Evolutionary conservation across 495 filamentous ascomycete species (phyloP).

Genomic region (Aspergillus sclerotioniger): DNA sequence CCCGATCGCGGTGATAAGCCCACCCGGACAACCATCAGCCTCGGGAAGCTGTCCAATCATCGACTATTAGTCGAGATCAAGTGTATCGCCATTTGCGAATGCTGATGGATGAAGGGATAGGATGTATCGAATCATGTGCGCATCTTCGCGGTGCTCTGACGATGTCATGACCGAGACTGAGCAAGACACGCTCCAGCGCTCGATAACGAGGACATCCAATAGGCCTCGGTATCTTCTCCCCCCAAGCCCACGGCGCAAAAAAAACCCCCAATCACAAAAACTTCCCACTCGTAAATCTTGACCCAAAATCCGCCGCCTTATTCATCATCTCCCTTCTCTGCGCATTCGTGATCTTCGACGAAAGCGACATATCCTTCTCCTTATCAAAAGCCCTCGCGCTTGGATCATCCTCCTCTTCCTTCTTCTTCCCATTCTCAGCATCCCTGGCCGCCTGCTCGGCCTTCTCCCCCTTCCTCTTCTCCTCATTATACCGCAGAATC

Average conservation of each 20-base stretch:
- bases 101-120: background rate
- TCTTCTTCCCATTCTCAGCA: slow-evolving; percentile 46
- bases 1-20: slow-evolving; percentile 30
- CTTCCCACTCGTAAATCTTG: slow-evolving; percentile 74
- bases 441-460: slow-evolving; percentile 55
- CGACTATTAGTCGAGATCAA: slow-evolving; percentile 38
- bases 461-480: slow-evolving; percentile 60
- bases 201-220: background rate
- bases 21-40: slow-evolving; percentile 33
- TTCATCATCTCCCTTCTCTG: slow-evolving; percentile 79
- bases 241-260: background rate
- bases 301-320: slow-evolving; percentile 77
- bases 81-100: slow-evolving; percentile 20
- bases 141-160: background rate
- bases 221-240: background rate
- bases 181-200: background rate
- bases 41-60: slow-evolving; percentile 34
- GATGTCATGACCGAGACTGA: background rate
- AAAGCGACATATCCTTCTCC: slow-evolving; percentile 90
- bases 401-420: slow-evolving; percentile 92
- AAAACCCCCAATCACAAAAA: slow-evolving; percentile 35
- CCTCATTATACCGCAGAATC: slow-evolving; percentile 63
- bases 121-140: background rate
- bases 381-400: slow-evolving; percentile 83
- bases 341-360: slow-evolving; percentile 66